These are phyloP conservation scores for Pseudoneurospora amorphoporcata DNA, from an alignment of 495 filamentous ascomycete genomes.

Conservation along the genomic window DNA sequence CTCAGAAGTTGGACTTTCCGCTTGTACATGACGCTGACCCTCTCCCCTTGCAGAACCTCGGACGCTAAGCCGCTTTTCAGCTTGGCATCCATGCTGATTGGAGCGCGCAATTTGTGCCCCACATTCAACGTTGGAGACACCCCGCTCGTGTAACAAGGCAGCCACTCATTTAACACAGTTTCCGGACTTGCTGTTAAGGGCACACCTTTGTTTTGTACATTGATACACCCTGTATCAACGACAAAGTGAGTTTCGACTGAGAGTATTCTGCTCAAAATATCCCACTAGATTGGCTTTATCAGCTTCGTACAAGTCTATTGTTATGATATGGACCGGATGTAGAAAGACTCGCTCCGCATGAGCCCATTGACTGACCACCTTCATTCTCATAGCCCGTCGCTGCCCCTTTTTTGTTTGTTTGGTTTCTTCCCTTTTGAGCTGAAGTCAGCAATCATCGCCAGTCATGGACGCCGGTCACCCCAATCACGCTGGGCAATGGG, in stretches of 20 bases:
- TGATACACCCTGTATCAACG: background rate
- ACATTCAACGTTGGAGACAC: background rate
- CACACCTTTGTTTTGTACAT: background rate
- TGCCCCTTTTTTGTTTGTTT: background rate
- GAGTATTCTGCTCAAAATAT: background rate
- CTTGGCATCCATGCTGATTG: background rate
- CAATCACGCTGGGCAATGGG: constrained; percentile 15
- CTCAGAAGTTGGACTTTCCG: background rate
- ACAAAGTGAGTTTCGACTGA: background rate
- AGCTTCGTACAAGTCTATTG: background rate
- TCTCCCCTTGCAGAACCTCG: background rate
- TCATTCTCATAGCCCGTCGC: background rate
- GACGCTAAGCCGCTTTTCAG: background rate
- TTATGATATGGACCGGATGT: background rate
- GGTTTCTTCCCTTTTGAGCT: background rate
- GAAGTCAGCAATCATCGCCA: background rate
- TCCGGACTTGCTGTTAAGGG: background rate
- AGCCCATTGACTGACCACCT: background rate
- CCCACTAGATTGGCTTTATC: background rate
- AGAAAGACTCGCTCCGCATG: background rate
- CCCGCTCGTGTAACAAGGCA: background rate
- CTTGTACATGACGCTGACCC: background rate
- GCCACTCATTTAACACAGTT: background rate
- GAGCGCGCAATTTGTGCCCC: background rate
- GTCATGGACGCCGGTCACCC: constrained; percentile 18